Evolutionary conservation across 805 yeast species (phyloP), one percentile per base, ranked within the genome.

Genomic region (Candida chilensis): DNA sequence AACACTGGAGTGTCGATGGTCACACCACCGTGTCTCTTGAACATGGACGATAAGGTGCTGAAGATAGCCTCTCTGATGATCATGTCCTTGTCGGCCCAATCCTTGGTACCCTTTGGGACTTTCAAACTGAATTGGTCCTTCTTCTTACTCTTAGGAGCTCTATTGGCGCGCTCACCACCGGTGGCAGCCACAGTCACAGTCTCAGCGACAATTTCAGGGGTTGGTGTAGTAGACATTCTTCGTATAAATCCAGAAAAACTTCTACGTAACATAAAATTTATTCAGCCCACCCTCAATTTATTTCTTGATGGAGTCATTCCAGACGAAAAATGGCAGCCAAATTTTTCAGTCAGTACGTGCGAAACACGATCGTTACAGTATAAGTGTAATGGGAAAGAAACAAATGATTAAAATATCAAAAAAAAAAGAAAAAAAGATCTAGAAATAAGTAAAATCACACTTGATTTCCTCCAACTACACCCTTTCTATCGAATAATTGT

Each of bases 11-110:
- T 92, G 54, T 92, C 99, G 40, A 92, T 86, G 25, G 98, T 90
- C 20, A 87, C 95, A 57, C 94, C 98, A 38, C 99, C 99, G 57
- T 92, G 99, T 45, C 87, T 80, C 57, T 87, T 82, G 71, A 92
- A 92, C 30, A 92, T 57, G 2, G 61, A 46, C 11, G 88, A 73
- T 37, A 92, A 59, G 7, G 86, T 71, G 31, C 66, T 61, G 55
- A 92, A 92, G 37, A 92, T 72, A 24, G 83, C 92, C 45, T 84
- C 90, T 57, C 98, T 77, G 42, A 92, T 75, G 24, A 87, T 82
- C 97, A 92, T 92, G 54, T 92, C 98, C 53, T 82, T 81, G 47
- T 92, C 98, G 39, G 95, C 85, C 98, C 98, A 92, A 57, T 92
- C 98, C 56, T 87, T 88, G 43, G 97, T 62, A 40, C 98, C 98